Conservation (phyloP, 768 basidiomycete genomes). For the Holtermanniella nyarrowii region DNA sequence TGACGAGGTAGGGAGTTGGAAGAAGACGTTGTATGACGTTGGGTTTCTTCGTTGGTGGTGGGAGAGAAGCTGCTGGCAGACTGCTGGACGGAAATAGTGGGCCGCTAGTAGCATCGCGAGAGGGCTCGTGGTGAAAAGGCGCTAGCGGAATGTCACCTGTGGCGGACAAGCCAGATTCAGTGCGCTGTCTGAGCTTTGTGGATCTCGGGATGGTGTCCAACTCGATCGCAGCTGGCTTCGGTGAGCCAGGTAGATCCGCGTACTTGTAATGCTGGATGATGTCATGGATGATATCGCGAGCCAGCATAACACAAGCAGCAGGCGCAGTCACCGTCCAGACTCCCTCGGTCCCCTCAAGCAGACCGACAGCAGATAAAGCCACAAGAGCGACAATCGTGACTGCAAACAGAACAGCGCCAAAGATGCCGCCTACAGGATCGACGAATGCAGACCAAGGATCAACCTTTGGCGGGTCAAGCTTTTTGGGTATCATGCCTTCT, state of each 20-base stretch:
- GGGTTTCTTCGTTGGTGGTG: background rate
- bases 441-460: conserved; percentile 54
- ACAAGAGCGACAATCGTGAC: conserved; percentile 63
- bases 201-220: background rate
- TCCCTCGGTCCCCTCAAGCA: conserved; percentile 35
- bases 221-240: background rate
- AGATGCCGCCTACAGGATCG: conserved; percentile 63
- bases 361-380: conserved; percentile 51
- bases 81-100: no score
- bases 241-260: background rate
- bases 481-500: conserved; percentile 19
- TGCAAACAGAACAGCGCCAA: conserved; percentile 60
- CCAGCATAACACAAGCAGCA: conserved; percentile 61
- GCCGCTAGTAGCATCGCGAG: no score
- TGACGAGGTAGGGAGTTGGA: conserved; percentile 54
- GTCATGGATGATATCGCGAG: conserved; percentile 47
- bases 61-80: background rate
- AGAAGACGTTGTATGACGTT: conserved; percentile 41
- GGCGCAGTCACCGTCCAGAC: conserved; percentile 58
- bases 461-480: conserved; percentile 34
- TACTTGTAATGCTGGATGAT: background rate
- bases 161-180: background rate
- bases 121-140: conserved; percentile 18
- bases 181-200: background rate
- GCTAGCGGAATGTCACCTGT: conserved; percentile 1